phyloP scores from a whole-genome alignment of 2,329 filamentous ascomycete species.

The Colletotrichum musicola region DNA sequence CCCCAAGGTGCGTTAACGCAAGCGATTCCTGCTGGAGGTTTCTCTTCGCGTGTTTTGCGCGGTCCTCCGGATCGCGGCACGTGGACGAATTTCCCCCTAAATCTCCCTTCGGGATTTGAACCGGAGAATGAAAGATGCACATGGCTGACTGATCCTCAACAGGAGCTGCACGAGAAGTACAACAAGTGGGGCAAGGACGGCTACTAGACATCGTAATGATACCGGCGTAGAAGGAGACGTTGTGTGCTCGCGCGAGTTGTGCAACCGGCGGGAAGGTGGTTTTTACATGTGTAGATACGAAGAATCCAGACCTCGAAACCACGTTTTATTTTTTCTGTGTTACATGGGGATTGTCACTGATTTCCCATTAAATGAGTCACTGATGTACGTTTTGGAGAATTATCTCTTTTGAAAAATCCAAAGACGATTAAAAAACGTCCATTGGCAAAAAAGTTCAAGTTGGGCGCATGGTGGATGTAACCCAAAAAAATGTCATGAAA shows the following conservation, averaged over 20 bases:
- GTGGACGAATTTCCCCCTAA: no score
- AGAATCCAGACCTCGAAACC: conserved; percentile 31
- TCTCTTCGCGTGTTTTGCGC: background rate
- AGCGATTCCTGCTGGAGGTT: background rate
- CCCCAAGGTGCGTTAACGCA: conserved; percentile 75
- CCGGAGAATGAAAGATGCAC: background rate
- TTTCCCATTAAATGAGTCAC: no score
- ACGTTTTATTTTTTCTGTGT: conserved; percentile 8
- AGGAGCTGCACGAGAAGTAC: conserved; percentile 95
- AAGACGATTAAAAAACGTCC: no score
- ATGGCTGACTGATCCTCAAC: conserved; percentile 38
- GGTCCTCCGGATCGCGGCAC: background rate
- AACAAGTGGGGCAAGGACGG: conserved; percentile 99
- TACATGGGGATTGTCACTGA: background rate
- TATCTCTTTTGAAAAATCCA: no score
- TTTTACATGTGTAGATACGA: conserved; percentile 40
- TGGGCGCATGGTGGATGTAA: no score
- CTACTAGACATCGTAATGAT: conserved; percentile 65
- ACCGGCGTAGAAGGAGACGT: conserved; percentile 24
- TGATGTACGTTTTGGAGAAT: no score
- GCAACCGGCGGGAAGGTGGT: conserved; percentile 23
- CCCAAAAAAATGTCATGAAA: no score
- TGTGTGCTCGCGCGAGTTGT: conserved; percentile 14
- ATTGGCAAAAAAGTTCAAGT: no score
- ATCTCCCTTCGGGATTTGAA: background rate